Evolutionary conservation across 495 filamentous ascomycete species (phyloP), one percentile per base, ranked within the genome.

Genomic region (Lepidopterella palustris): DNA sequence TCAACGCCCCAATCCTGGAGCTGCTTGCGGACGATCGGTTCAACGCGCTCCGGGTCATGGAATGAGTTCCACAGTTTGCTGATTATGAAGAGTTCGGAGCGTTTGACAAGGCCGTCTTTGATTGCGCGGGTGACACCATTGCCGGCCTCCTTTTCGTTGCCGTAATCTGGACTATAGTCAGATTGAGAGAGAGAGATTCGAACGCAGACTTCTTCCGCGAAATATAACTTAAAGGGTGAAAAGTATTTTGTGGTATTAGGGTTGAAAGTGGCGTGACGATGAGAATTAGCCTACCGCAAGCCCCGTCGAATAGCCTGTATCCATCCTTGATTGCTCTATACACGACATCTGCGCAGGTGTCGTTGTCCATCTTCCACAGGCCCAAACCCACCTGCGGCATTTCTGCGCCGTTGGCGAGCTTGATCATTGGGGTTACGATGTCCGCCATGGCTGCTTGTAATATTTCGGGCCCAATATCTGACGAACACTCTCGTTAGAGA

Each of bases 61-160:
- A 82, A 78, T 49, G 82, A 80, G 71, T 83, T 85, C 85, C 84
- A 88, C 18, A 88, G 71, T 71, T 89, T 89, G 57, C 77, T 82
- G 3, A 85, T 87, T n/a, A 88, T 73, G 74, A 86, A 88, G 57
- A 87, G 69, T 31, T 87, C 75, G 18, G 79, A 70, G 35, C 86
- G 81, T 21, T 79, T 74, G n/a, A 84, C 67, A 25, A 75, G 74
- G 48, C 78, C 76, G 26, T 80, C 75, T 32, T 75, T 75, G 70
- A 87, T 84, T 25, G 78, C 84, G 23, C 67, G 54, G 23, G 55
- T 51, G 18, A 71, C 50, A 29, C 66, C 69, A 15, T 74, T 65
- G 5, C 85, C 85, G 5, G 80, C 80, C 60, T 73, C 76, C 55
- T 74, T 60, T 47, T 81, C 76, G 45, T 78, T 80, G 23, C 70